A percentile compares a stretch with the other conserved stretches of the same genome.
Conservation (phyloP, 139 green algal species). For the Micractinium conductrix region DNA sequence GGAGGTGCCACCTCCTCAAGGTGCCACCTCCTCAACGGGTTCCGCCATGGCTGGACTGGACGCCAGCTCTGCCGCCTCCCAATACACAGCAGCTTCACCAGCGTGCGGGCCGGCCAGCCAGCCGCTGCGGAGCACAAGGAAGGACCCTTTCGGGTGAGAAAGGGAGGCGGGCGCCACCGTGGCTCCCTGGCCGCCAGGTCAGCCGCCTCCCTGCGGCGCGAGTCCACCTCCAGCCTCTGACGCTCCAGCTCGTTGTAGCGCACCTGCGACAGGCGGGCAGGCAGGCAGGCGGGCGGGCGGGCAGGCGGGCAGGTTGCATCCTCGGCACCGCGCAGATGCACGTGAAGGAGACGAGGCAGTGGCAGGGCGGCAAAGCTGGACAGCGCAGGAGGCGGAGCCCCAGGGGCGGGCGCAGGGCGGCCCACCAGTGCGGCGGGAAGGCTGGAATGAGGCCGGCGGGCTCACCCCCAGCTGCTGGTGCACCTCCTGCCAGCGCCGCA, state of each 20-base stretch:
- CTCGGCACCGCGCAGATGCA: too few relatives aligned
- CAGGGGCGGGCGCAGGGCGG: not conserved
- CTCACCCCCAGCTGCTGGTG: constrained; percentile 51
- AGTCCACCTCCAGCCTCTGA: constrained; percentile 81
- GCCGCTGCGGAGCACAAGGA: not conserved
- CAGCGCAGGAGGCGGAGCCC: not conserved
- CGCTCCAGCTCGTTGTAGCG: constrained; percentile 66
- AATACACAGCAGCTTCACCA: too few relatives aligned
- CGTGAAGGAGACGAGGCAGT: too few relatives aligned
- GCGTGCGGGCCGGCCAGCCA: not conserved
- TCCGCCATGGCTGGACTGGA: not conserved
- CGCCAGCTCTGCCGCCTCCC: not conserved
- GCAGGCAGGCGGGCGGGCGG: not conserved
- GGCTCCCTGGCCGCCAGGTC: constrained; percentile 19
- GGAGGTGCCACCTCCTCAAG: too few relatives aligned
- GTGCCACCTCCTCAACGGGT: not conserved
- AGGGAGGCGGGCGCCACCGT: not conserved
- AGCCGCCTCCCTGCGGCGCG: constrained; percentile 69
- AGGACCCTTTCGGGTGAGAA: too few relatives aligned
- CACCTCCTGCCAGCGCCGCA: constrained; percentile 68
- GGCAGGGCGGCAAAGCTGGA: not conserved
- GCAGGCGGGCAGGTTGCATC: not conserved
- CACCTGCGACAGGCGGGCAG: constrained; percentile 46
- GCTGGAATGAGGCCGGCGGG: not conserved
- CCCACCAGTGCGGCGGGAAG: not conserved